Conservation (phyloP, 495 filamentous ascomycete genomes). For the Aspergillus sclerotiicarbonarius region DNA sequence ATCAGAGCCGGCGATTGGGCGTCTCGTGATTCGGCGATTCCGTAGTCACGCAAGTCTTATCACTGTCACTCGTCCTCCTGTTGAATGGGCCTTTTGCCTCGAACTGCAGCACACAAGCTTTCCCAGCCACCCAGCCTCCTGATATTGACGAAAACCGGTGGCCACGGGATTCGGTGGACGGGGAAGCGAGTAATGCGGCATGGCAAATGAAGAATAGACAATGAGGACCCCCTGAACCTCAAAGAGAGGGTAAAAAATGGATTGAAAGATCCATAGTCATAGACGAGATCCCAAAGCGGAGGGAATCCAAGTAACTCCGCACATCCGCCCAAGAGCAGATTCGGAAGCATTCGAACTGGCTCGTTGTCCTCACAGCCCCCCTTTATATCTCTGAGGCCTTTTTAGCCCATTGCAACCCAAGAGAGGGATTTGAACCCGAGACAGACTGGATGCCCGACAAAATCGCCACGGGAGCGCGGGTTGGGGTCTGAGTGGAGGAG, state of each 20-base stretch:
- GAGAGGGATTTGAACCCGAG: conserved; percentile 1
- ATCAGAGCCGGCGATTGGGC: background rate
- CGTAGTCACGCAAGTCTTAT: conserved; percentile 15
- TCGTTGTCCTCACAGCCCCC: background rate
- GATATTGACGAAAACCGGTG: conserved; percentile 11
- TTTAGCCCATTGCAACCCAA: conserved; percentile 7
- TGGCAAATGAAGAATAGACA: background rate
- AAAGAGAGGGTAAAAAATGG: background rate
- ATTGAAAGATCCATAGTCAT: conserved; percentile 12
- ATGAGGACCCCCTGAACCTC: background rate
- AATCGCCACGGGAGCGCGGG: conserved; percentile 32
- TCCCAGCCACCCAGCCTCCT: conserved; percentile 43
- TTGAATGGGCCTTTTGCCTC: conserved; percentile 22
- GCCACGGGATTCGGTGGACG: background rate
- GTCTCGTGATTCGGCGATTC: conserved; percentile 2
- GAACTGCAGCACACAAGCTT: conserved; percentile 19
- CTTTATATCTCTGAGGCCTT: conserved; percentile 16
- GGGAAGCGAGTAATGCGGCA: background rate
- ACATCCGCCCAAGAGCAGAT: conserved; percentile 1
- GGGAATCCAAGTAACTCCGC: conserved; percentile 5
- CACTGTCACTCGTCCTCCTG: background rate
- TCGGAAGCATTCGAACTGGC: background rate
- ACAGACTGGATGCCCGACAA: conserved; percentile 17
- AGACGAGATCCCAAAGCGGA: background rate
- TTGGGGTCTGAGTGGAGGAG: conserved; percentile 32